Conservation (phyloP, 2,329 filamentous ascomycete species). For the Dactylellina haptotyla region DNA sequence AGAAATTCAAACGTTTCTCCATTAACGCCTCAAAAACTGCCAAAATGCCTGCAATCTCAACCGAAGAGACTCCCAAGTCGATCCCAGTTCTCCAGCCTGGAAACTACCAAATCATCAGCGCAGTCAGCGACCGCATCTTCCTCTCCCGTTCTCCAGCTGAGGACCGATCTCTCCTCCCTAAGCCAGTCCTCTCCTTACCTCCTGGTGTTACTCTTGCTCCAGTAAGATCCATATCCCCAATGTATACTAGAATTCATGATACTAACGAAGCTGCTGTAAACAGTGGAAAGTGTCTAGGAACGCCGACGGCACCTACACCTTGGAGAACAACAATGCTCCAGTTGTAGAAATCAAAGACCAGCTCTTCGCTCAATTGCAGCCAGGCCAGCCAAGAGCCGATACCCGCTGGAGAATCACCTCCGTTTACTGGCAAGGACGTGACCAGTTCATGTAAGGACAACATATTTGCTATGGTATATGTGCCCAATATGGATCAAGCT, state of each 20-base stretch:
- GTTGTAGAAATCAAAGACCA: conserved; percentile 16
- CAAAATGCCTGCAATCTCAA: conserved; percentile 37
- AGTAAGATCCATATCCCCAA: conserved; percentile 9
- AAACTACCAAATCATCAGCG: conserved; percentile 29
- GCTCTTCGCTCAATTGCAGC: conserved; percentile 25
- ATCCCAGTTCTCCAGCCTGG: conserved; percentile 27
- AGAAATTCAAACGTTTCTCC: not conserved
- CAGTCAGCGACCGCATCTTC: conserved; percentile 5
- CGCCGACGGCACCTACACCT: conserved; percentile 33
- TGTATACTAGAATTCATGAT: not conserved
- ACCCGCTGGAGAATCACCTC: conserved; percentile 36
- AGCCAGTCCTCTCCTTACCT: conserved; percentile 29
- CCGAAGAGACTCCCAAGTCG: not conserved
- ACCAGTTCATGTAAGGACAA: conserved; percentile 40
- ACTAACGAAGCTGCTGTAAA: not conserved
- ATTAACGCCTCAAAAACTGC: no score
- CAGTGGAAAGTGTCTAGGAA: conserved; percentile 31
- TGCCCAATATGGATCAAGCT: not conserved
- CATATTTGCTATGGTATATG: not conserved
- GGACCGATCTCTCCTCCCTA: conserved; percentile 44
- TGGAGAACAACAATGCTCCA: conserved; percentile 19
- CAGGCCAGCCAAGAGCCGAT: not conserved
- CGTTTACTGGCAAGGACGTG: conserved; percentile 22
- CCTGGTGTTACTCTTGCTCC: not conserved
- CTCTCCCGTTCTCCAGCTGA: conserved; percentile 24